Evolutionary conservation across 495 filamentous ascomycete genomes (phyloP), one percentile per base, ranked within the genome.

Genomic region (Neurospora cerealis): DNA sequence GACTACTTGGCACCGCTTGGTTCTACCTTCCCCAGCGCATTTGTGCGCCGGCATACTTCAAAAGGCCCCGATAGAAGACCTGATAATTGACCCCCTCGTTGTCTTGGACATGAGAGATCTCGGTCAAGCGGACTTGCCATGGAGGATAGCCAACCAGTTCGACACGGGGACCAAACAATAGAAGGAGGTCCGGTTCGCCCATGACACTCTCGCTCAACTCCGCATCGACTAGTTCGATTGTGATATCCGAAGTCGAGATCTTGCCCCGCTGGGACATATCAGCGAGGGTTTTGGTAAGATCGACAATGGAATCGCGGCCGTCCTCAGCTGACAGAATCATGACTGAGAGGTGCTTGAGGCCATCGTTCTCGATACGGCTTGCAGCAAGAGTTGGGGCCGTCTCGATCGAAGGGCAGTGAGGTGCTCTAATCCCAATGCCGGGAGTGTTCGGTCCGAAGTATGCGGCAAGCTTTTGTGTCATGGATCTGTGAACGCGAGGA

Each of bases 261-360:
- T 97, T 97, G 70, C 91, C 90, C 73, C 92, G 90, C 83, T 99
- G 96, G 5, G 93, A 89, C 95, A 99, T 97, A 77, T 97, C 93
- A 7, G 95, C 88, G 10, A 99, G 86, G 4, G 96, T 98, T 79
- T 95, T 96, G 60, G 96, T 98, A 36, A 99, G 87, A 81, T 98
- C 96, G 11, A 98, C 94, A 72, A 99, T 86, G 11, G 95, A 97
- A 78, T 96, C 92, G 44, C 94, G 91, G 40, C 95, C 95, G 78
- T 98, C 96, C 44, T 93, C 91, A 32, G 91, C 88, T 39, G 93
- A 95, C 48, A 99, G 86, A 38, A 99, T 89, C n/a, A 97, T 86
- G n/a, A 97, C 83, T 7, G 89, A 90, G 5, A 99, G 81, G 71
- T 91, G 88, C 39, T 77, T 73, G 37, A 74, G 69, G 62, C 74